These are phyloP conservation scores for Dothistroma pini DNA, from an alignment of 2,329 filamentous ascomycete species.

Conservation along the genomic window DNA sequence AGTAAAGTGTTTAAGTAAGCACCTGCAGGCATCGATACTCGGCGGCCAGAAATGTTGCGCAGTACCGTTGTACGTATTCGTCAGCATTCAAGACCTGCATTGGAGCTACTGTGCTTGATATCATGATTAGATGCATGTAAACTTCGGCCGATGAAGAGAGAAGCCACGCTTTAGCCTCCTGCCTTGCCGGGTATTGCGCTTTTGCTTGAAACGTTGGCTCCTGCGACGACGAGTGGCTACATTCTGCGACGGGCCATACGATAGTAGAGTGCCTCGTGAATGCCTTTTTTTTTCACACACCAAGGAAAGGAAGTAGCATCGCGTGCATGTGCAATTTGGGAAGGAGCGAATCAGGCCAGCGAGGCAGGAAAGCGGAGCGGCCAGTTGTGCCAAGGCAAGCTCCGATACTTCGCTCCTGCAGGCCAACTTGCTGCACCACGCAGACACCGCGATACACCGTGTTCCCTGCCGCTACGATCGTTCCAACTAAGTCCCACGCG, in stretches of 20 bases:
- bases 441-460: slow-evolving; percentile 5
- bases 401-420: slow-evolving; percentile 1
- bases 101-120: slow-evolving; percentile 4
- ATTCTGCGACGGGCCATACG: neutral
- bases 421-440: neutral
- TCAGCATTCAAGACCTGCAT: neutral
- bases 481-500: slow-evolving; percentile 3
- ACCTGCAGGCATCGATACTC: neutral
- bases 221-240: neutral
- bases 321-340: neutral
- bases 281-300: neutral
- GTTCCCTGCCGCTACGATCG: slow-evolving; percentile 6
- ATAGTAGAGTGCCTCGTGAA: neutral
- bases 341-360: neutral
- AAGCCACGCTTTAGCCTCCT: neutral
- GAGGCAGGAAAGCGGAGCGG: neutral
- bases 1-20: neutral
- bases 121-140: slow-evolving; percentile 4
- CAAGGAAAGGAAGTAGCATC: neutral
- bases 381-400: neutral
- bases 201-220: neutral
- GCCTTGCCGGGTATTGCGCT: neutral
- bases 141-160: neutral
- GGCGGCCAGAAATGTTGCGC: neutral
- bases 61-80: neutral